Evolutionary conservation across 2,329 filamentous ascomycete genomes (phyloP), one percentile per base, ranked within the genome.

Genomic region (Phyllachora maydis): DNA sequence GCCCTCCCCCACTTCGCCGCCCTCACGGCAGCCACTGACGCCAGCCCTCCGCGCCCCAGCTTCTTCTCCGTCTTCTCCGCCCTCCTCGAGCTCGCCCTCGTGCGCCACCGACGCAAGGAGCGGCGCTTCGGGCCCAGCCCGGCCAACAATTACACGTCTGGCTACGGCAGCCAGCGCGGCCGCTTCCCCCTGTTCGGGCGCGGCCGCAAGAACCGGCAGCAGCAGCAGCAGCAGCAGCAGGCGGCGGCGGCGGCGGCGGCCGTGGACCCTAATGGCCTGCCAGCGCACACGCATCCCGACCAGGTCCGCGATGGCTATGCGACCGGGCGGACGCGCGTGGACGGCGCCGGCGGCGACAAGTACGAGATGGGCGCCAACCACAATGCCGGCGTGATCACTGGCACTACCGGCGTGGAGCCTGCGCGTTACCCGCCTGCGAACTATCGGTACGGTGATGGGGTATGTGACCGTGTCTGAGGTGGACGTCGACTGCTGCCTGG

Each of bases 41-140:
- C 8, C 7, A 8, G 6, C 9, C 6, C 16, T 24, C 16, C n/a
- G 18, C 12, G 18, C 15, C 19, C 12, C 18, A 67, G 63, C 17
- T 42, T 69, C 46, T 58, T 75, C 39, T 75, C 75, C 55, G 42
- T 72, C 30, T 33, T 69, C 36, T 68, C 66, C 19, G 59, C 67
- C 26, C 40, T 60, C 27, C 50, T 70, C 32, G 67, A 75, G 22
- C 4, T 27, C n/a, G 21, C 22, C n/a, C 18, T 27, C 4, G 22
- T 23, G n/a, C 25, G 25, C 14, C 21, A 27, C 18, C 25, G 18
- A 13, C 25, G 22, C 12, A 52, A 49, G 40, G 49, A 54, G 34
- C 31, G 39, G 29, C 39, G 43, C 16, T 47, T 49, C 31, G 50
- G 49, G 22, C 48, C 49, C 8, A 42, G 42, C 23, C 48, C 50